phyloP scores from a whole-genome alignment of 2,329 filamentous ascomycete species.

The Pseudogymnoascus sp. region DNA sequence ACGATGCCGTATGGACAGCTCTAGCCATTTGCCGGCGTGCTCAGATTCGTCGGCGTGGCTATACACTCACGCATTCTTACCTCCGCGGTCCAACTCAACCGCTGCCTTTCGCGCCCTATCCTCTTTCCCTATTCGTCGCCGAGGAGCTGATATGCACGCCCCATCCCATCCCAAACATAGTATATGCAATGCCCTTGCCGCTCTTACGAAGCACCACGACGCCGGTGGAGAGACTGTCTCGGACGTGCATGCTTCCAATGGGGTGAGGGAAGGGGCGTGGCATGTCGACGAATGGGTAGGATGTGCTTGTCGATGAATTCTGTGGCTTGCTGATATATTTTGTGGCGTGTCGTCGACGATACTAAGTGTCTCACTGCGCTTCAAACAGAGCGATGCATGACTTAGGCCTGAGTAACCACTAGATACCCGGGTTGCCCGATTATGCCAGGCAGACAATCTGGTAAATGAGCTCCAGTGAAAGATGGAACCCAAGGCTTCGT shows the following conservation, averaged over 20 bases:
- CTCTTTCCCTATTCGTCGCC: not conserved
- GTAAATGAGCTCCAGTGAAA: not conserved
- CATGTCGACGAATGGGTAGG: not conserved
- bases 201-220: not conserved
- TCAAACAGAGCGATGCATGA: not conserved
- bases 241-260: not conserved
- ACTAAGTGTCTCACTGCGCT: not conserved
- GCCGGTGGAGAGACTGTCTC: not conserved
- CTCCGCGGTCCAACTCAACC: not conserved
- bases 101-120: not conserved
- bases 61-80: not conserved
- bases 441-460: not conserved
- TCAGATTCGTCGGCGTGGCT: not conserved
- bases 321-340: not conserved
- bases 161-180: not conserved
- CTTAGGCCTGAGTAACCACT: not conserved
- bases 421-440: not conserved
- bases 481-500: not conserved
- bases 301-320: not conserved
- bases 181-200: not conserved
- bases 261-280: not conserved
- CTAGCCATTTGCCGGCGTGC: not conserved
- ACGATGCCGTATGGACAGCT: not conserved
- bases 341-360: not conserved
- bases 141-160: not conserved